A percentile compares a stretch with the other conserved stretches of the same genome.
Conservation (phyloP, 139 green algal species). For the Microglena sp. region DNA sequence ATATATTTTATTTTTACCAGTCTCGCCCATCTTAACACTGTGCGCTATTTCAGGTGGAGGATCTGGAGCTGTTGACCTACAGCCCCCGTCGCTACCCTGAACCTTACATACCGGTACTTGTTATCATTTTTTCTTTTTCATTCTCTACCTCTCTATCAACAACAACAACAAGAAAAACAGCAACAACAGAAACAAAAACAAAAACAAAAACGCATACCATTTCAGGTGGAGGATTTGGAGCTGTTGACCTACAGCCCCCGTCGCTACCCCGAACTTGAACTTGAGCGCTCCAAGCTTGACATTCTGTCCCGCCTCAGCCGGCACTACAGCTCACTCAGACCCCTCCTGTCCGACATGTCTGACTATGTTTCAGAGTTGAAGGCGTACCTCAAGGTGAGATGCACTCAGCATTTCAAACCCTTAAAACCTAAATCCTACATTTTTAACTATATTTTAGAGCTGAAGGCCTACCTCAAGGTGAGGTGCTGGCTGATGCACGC, state of each 20-base stretch:
- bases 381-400: constrained; percentile 25
- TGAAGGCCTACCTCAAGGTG: constrained; percentile 33
- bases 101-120: no score
- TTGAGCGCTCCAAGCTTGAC: constrained; percentile 14
- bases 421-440: constrained; percentile 11
- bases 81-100: constrained; percentile 14
- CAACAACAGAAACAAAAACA: no score
- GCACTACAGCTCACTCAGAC: constrained; percentile 4
- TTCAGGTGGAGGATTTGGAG: constrained; percentile 26
- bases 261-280: constrained; percentile 13
- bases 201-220: no score
- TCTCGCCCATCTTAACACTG: no score
- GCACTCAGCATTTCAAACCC: background rate
- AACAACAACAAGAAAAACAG: no score
- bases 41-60: constrained; percentile 26
- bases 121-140: no score
- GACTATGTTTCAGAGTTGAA: constrained; percentile 23
- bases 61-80: constrained; percentile 13
- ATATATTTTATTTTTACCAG: no score
- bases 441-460: constrained; percentile 15
- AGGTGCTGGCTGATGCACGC: background rate
- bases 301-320: constrained; percentile 19
- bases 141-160: no score
- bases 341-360: constrained; percentile 8
- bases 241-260: background rate